Base-by-base conservation (phyloP, 306 rosid species). In the Casuarina glauca region DNA sequence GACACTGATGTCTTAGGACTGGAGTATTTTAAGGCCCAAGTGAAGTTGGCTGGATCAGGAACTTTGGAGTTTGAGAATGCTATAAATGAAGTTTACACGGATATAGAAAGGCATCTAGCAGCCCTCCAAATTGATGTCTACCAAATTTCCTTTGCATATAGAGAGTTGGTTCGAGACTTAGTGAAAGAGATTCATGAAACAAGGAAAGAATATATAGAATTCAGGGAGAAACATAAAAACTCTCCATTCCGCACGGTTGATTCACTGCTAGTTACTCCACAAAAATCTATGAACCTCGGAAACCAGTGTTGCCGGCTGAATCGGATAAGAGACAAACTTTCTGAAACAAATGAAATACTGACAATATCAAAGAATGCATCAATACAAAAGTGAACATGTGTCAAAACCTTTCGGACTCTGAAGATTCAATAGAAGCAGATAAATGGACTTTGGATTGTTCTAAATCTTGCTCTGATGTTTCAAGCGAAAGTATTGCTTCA, bases 371-470 rank as follows among this genome's bases (percentile, higher is more conserved):
- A 76, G 88, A 83, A 71, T 83, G 63, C 69, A 55, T 89, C 48
- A 70, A 70, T 74, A 50, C 68, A 73, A 78, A 85, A 69, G 77
- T 50, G 80, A 76, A 83, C 66, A 55, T 66, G 52, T 78, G 66
- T 45, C 81, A 77, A 36, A 73, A 77, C 77, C 78, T 76, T 72
- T 62, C 74, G 48, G 75, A 39, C 43, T 75, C 78, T 55, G 85
- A 73, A 66, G 83, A 86, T 71, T 62, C 82, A 52, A 61, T 73
- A 45, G 85, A 83, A 82, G 86, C 81, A 61, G 95, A 88, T 84
- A 84, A 82, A 52, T 87, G 79, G 82, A 89, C 87, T 71, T 49
- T 84, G 57, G 97, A 88, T 79, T 83, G 84, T 80, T 87, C 97
- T 54, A 68, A 60, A 61, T 90, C 96, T 62, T 53, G 85, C 82